phyloP scores from a whole-genome alignment of 2,329 filamentous ascomycete genomes.

The Chaetomiaceae sp. region DNA sequence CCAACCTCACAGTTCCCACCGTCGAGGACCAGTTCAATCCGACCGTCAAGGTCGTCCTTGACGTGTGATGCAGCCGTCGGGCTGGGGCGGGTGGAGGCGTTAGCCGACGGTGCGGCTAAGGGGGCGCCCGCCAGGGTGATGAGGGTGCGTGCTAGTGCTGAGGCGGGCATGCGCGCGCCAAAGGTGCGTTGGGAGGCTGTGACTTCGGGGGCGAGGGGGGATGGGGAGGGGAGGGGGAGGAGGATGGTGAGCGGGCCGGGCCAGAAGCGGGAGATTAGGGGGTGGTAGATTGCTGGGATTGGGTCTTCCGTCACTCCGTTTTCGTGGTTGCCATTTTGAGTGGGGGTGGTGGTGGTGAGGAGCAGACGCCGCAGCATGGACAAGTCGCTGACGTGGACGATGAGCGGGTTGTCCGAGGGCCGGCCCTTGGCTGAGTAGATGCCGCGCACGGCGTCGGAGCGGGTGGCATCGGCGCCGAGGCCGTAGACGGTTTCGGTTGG shows the following conservation, averaged over 20 bases:
- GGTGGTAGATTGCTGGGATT: constrained; percentile 70
- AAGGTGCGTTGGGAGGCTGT: constrained; percentile 83
- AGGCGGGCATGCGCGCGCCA: constrained; percentile 83
- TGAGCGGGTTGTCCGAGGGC: constrained; percentile 91
- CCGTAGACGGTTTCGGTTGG: constrained; percentile 98
- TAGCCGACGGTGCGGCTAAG: constrained; percentile 87
- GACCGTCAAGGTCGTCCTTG: constrained; percentile 72
- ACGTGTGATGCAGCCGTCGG: constrained; percentile 91
- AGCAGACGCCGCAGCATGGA: constrained; percentile 67
- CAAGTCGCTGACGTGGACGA: constrained; percentile 83
- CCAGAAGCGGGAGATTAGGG: constrained; percentile 83
- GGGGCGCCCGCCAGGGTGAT: constrained; percentile 74
- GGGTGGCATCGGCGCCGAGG: constrained; percentile 90
- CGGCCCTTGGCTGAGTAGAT: constrained; percentile 90
- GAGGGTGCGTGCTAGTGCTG: constrained; percentile 79
- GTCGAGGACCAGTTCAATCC: constrained; percentile 83
- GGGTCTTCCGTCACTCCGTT: constrained; percentile 30
- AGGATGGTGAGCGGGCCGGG: constrained; percentile 91
- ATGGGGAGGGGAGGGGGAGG: constrained; percentile 67
- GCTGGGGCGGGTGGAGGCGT: constrained; percentile 88
- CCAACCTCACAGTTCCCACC: constrained; percentile 83
- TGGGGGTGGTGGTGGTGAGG: constrained; percentile 20
- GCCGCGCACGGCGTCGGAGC: constrained; percentile 76
- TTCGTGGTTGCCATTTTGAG: not conserved
- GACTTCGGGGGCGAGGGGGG: constrained; percentile 79